phyloP scores from a whole-genome alignment of 495 filamentous ascomycete species.

The Xanthoparmelia taractica region DNA sequence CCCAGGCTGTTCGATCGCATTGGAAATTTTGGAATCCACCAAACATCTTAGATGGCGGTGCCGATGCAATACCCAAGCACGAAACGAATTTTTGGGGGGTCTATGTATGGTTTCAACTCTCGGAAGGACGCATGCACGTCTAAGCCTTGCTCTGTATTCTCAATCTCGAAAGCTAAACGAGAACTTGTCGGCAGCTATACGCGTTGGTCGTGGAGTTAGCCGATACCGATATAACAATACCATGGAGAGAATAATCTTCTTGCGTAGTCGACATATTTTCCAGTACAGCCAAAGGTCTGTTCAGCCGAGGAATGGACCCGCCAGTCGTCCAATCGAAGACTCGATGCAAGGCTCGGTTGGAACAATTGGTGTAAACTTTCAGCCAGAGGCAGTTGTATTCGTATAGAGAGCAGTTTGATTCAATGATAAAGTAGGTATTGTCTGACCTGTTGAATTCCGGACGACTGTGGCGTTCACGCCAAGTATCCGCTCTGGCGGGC shows the following conservation, averaged over 20 bases:
- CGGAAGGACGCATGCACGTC: not conserved
- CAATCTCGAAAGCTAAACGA: not conserved
- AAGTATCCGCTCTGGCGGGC: conserved; percentile 9
- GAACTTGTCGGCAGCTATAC: not conserved
- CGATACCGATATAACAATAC: not conserved
- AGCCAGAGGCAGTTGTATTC: not conserved
- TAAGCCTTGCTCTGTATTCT: not conserved
- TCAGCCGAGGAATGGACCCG: not conserved
- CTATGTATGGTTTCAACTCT: not conserved
- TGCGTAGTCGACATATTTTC: not conserved
- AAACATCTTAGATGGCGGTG: not conserved
- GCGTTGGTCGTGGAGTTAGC: not conserved
- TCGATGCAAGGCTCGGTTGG: not conserved
- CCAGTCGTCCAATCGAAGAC: not conserved
- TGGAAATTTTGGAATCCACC: not conserved
- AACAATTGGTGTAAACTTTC: not conserved
- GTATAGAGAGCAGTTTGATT: not conserved
- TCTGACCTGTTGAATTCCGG: not conserved
- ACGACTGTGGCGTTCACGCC: not conserved
- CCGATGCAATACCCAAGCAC: not conserved
- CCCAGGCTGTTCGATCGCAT: not conserved
- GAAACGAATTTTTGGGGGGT: not conserved
- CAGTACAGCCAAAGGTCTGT: not conserved
- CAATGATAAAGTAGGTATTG: not conserved
- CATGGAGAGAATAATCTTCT: too few species aligned